Evolutionary conservation across 2,329 filamentous ascomycete genomes (phyloP).

Genomic region (Cryphonectria parasitica): DNA sequence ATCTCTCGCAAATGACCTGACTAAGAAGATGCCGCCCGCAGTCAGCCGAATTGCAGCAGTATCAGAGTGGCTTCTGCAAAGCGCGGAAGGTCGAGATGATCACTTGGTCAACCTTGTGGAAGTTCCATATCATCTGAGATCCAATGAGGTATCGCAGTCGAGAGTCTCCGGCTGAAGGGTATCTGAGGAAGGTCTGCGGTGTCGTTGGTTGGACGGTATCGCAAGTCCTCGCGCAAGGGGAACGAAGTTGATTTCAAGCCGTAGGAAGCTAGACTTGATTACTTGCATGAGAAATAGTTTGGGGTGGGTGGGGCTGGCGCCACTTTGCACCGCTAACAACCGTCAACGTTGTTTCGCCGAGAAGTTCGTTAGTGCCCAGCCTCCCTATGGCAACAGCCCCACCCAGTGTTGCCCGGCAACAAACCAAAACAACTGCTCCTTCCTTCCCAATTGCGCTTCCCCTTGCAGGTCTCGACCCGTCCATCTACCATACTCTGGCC

Average conservation of each 20-base stretch:
- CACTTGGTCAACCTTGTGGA: neutral
- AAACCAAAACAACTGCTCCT: slow-evolving; percentile 14
- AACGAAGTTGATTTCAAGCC: neutral
- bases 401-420: slow-evolving; percentile 24
- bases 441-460: slow-evolving; percentile 3
- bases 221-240: too few species aligned
- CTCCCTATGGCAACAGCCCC: slow-evolving; percentile 8
- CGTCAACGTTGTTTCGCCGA: neutral
- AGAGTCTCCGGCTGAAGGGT: neutral
- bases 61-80: neutral
- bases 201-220: neutral
- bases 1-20: neutral
- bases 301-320: neutral
- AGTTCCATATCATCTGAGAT: neutral
- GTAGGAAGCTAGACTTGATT: neutral
- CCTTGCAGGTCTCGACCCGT: slow-evolving; percentile 7
- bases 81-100: neutral
- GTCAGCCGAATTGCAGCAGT: neutral
- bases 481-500: neutral
- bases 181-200: neutral
- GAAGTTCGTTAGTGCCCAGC: neutral
- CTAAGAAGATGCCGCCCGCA: neutral
- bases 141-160: neutral
- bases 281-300: neutral
- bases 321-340: neutral